Conservation (phyloP, 768 basidiomycete genomes). For the Lentinula sp. region DNA sequence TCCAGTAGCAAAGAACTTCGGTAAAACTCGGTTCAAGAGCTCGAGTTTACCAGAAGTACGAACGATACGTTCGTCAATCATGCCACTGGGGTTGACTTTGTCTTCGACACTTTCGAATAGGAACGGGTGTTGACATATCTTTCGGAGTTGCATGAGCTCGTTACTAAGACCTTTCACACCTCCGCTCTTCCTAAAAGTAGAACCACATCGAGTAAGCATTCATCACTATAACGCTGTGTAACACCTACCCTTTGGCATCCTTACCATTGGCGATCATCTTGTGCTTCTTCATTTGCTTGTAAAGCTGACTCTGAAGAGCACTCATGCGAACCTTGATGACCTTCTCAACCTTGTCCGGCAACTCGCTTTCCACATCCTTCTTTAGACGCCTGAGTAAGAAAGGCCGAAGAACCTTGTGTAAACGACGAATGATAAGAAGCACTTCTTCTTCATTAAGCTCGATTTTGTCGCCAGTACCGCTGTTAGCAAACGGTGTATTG, state of each 20-base stretch:
- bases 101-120: slow-evolving; percentile 94
- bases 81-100: slow-evolving; percentile 78
- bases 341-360: slow-evolving; percentile 97
- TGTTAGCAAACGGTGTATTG: slow-evolving; percentile 98
- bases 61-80: slow-evolving; percentile 80
- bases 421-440: slow-evolving; percentile 90
- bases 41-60: slow-evolving; percentile 93
- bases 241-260: slow-evolving; percentile 63
- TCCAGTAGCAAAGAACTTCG: slow-evolving; percentile 88
- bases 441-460: slow-evolving; percentile 99
- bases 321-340: slow-evolving; percentile 96
- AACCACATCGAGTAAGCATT: neutral
- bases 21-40: slow-evolving; percentile 82
- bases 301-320: slow-evolving; percentile 84
- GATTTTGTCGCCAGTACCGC: slow-evolving; percentile 97
- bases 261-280: slow-evolving; percentile 92
- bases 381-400: slow-evolving; percentile 91
- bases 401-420: slow-evolving; percentile 93
- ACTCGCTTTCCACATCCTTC: slow-evolving; percentile 93
- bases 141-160: slow-evolving; percentile 95
- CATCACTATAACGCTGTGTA: neutral
- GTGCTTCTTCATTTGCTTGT: slow-evolving; percentile 97
- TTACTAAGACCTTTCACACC: slow-evolving; percentile 90
- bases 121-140: slow-evolving; percentile 98
- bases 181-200: slow-evolving; percentile 47